Percentiles rank a stretch among this genome's conserved stretches.
Evolutionary conservation across 495 filamentous ascomycete species (phyloP).

Genomic region (Elaphomyces granulatus): DNA sequence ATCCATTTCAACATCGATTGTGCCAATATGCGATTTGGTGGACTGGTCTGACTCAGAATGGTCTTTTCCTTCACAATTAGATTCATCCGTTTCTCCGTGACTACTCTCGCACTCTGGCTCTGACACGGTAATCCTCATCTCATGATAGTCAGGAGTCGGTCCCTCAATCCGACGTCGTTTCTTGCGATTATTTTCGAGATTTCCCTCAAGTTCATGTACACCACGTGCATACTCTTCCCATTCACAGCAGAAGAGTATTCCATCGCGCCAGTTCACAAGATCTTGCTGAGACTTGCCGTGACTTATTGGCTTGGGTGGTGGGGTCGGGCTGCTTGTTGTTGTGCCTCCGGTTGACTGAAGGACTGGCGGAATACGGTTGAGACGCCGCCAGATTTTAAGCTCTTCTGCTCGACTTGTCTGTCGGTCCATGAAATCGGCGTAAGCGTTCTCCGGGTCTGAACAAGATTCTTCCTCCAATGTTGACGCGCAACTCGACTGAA

Average conservation of each 20-base stretch:
- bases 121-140: too few relatives aligned
- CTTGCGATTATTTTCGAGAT: slow-evolving; percentile 18
- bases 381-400: slow-evolving; percentile 19
- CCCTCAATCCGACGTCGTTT: slow-evolving; percentile 20
- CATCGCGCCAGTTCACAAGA: slow-evolving; percentile 31
- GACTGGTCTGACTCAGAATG: too few relatives aligned
- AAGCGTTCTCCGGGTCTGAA: slow-evolving; percentile 28
- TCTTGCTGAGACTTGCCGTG: slow-evolving; percentile 22
- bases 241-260: slow-evolving; percentile 27
- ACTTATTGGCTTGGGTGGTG: slow-evolving; percentile 8
- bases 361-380: neutral
- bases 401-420: slow-evolving; percentile 41
- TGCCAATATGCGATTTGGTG: too few relatives aligned
- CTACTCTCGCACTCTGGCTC: slow-evolving; percentile 1
- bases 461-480: slow-evolving; percentile 1
- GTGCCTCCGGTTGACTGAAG: neutral
- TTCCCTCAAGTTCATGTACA: slow-evolving; percentile 17
- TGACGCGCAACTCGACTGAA: too few relatives aligned
- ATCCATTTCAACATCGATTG: too few relatives aligned
- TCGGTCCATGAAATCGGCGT: slow-evolving; percentile 41
- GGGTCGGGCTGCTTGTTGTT: neutral
- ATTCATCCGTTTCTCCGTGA: too few relatives aligned
- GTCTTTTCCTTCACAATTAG: too few relatives aligned
- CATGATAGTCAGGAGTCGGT: too few relatives aligned
- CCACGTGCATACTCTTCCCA: slow-evolving; percentile 36